These are phyloP conservation scores for Magnolia changhungtana DNA, from an alignment of 164 flowering plant genomes.

Conservation along the genomic window DNA sequence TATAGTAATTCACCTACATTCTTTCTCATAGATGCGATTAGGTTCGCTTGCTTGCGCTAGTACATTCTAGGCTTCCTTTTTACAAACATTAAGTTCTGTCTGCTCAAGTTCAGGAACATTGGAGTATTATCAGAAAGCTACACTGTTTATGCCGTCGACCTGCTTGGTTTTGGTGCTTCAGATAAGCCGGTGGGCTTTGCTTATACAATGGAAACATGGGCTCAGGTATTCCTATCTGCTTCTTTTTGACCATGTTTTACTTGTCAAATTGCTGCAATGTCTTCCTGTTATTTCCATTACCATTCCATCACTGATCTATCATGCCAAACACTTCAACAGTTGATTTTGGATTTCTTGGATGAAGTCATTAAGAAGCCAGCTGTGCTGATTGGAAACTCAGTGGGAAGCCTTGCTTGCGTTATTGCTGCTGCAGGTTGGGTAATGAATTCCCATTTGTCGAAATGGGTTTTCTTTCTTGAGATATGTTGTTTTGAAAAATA, in stretches of 20 bases:
- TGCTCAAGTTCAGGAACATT: constrained; percentile 53
- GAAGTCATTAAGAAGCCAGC: constrained; percentile 73
- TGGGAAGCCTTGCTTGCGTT: constrained; percentile 94
- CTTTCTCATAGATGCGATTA: background rate
- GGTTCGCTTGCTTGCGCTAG: background rate
- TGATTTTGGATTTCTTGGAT: constrained; percentile 75
- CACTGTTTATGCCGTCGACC: constrained; percentile 82
- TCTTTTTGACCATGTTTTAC: background rate
- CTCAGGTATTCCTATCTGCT: constrained; percentile 42
- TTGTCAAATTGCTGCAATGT: background rate
- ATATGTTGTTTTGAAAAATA: background rate
- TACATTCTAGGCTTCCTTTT: background rate
- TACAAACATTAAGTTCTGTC: background rate
- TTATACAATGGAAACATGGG: constrained; percentile 91
- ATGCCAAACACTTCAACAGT: constrained; percentile 34
- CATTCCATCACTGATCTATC: background rate
- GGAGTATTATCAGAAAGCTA: constrained; percentile 40
- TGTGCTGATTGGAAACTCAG: constrained; percentile 80
- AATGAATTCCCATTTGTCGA: background rate
- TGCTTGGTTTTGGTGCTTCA: constrained; percentile 87
- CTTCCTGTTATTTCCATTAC: background rate
- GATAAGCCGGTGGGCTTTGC: constrained; percentile 75
- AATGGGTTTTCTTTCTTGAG: background rate
- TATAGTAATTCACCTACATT: background rate
- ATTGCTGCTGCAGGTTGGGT: constrained; percentile 79